These are phyloP conservation scores for Backusella macrospora DNA, from an alignment of 192 early-diverging fungal genomes.

Conservation along the genomic window DNA sequence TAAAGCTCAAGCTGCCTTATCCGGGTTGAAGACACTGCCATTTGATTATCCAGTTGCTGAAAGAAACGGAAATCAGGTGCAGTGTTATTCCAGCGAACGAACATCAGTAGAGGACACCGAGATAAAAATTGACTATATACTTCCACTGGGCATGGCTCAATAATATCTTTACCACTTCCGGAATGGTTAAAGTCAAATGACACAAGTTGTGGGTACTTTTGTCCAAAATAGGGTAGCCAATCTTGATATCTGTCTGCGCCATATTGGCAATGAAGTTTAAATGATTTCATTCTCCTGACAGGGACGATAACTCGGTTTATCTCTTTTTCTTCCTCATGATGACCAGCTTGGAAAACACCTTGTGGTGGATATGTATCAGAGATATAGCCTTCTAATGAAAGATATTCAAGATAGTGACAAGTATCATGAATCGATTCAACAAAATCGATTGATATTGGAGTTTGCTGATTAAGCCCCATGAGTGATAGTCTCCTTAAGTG, in stretches of 20 bases:
- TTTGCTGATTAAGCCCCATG: not conserved
- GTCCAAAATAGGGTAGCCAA: not conserved
- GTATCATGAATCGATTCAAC: not conserved
- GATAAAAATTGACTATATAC: conserved; percentile 3
- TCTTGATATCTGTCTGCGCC: conserved; percentile 6
- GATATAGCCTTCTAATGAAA: conserved; percentile 1
- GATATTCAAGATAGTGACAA: not conserved
- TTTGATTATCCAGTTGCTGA: conserved; percentile 5
- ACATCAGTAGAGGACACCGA: not conserved
- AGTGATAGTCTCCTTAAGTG: not conserved
- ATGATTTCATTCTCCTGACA: not conserved
- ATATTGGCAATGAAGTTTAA: conserved; percentile 3
- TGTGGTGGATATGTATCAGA: conserved; percentile 2
- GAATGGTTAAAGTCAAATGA: conserved; percentile 8
- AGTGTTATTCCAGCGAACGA: not conserved
- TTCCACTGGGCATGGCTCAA: not conserved
- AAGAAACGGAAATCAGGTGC: conserved; percentile 6
- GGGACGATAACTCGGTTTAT: not conserved
- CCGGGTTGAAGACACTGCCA: not conserved
- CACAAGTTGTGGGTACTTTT: not conserved
- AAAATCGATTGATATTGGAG: not conserved
- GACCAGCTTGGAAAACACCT: not conserved
- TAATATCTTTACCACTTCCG: not conserved
- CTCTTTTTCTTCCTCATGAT: not conserved
- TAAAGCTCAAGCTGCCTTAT: not conserved